phyloP scores from a whole-genome alignment of 2,329 filamentous ascomycete species.

The Metarhizium guizhouense region DNA sequence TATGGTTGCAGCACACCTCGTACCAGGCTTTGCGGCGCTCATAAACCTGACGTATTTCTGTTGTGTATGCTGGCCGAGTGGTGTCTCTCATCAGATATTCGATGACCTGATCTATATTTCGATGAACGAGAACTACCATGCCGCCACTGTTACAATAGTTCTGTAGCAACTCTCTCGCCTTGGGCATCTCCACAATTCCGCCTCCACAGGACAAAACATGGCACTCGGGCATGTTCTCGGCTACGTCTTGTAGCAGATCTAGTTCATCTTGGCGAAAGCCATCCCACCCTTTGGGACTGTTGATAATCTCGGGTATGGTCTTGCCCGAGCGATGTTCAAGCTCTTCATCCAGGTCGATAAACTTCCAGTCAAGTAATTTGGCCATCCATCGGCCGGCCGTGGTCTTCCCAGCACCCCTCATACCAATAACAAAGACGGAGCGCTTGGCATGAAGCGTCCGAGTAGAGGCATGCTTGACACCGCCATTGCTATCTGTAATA shows the following conservation, averaged over 20 bases:
- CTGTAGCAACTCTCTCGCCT: constrained; percentile 66
- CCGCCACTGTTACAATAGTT: constrained; percentile 69
- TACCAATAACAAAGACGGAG: constrained; percentile 91
- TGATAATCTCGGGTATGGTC: constrained; percentile 81
- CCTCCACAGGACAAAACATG: constrained; percentile 91
- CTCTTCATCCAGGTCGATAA: constrained; percentile 82
- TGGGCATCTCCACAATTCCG: constrained; percentile 79
- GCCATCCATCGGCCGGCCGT: constrained; percentile 85
- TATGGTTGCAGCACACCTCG: constrained; percentile 84
- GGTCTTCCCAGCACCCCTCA: constrained; percentile 95
- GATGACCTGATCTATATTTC: constrained; percentile 81
- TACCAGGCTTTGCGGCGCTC: constrained; percentile 83
- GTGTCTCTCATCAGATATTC: constrained; percentile 84
- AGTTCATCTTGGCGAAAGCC: constrained; percentile 77
- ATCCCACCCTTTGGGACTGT: constrained; percentile 66
- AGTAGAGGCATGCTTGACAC: constrained; percentile 9
- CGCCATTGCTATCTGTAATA: constrained; percentile 13
- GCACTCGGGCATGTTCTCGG: constrained; percentile 64
- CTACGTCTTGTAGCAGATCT: constrained; percentile 60
- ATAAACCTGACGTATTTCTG: constrained; percentile 89
- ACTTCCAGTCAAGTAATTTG: constrained; percentile 62
- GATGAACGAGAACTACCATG: constrained; percentile 77
- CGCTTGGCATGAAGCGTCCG: constrained; percentile 28
- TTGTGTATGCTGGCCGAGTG: constrained; percentile 82
- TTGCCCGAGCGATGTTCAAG: constrained; percentile 66